Percentiles rank a stretch among this genome's conserved stretches.
phyloP scores from a whole-genome alignment of 2,329 filamentous ascomycete genomes.

The Ceratocystis smalleyi region DNA sequence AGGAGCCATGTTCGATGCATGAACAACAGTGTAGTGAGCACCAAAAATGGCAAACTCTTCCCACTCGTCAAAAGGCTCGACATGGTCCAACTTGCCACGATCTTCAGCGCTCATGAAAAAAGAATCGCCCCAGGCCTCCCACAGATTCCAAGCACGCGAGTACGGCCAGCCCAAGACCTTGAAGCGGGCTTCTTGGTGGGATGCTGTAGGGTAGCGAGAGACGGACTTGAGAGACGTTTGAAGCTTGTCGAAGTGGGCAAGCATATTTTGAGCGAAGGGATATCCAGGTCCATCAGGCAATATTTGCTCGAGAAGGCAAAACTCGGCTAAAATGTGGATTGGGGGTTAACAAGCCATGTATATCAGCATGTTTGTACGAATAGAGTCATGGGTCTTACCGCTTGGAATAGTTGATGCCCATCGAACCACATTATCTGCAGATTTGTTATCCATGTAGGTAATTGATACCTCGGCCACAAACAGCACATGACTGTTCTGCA shows the following conservation, averaged over 20 bases:
- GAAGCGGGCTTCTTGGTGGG: conserved; percentile 57
- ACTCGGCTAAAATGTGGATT: conserved; percentile 42
- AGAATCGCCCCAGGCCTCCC: conserved; percentile 65
- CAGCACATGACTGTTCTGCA: conserved; percentile 47
- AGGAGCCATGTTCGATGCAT: conserved; percentile 29
- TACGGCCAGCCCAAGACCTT: conserved; percentile 48
- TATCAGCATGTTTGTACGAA: no score
- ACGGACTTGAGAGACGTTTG: conserved; percentile 65
- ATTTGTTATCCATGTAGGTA: conserved; percentile 68
- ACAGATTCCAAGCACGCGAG: conserved; percentile 52
- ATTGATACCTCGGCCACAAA: conserved; percentile 84
- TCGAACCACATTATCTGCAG: conserved; percentile 56
- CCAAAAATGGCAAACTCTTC: conserved; percentile 81
- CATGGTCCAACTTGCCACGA: conserved; percentile 45
- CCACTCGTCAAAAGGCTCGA: conserved; percentile 90
- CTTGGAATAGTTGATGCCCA: conserved; percentile 61
- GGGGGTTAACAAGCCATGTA: conserved; percentile 17
- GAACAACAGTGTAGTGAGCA: conserved; percentile 68
- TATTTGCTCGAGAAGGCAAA: conserved; percentile 77
- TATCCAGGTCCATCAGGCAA: conserved; percentile 62
- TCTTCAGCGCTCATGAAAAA: conserved; percentile 46
- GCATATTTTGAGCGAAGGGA: conserved; percentile 77
- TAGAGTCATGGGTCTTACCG: conserved; percentile 31
- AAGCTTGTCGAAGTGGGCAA: conserved; percentile 66
- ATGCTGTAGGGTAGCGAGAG: conserved; percentile 48